Conservation (phyloP, 495 filamentous ascomycete genomes). For the Lentithecium fluviatile region DNA sequence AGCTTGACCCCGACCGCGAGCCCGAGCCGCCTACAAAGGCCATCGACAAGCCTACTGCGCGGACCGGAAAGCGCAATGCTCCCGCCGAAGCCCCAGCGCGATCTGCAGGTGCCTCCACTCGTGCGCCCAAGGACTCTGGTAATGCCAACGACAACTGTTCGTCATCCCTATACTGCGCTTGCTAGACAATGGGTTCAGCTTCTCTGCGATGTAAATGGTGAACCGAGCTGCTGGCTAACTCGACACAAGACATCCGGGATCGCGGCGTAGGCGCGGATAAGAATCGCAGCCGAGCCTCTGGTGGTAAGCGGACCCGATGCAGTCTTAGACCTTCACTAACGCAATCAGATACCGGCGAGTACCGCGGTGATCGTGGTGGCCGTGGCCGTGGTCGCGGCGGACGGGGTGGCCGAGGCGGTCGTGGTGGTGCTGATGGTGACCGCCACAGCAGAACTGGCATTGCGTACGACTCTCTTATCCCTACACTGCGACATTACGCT, state of each 20-base stretch:
- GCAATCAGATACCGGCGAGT: conserved; percentile 25
- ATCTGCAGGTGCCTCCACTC: conserved; percentile 39
- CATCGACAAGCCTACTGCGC: conserved; percentile 76
- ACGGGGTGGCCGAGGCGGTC: conserved; percentile 56
- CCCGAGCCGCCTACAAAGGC: conserved; percentile 78
- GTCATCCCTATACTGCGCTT: conserved; percentile 34
- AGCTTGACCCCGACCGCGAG: conserved; percentile 75
- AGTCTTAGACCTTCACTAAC: conserved; percentile 47
- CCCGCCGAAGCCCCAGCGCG: conserved; percentile 64
- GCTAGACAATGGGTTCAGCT: no score
- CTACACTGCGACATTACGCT: conserved; percentile 2
- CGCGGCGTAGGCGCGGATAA: conserved; percentile 74
- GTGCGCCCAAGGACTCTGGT: conserved; percentile 39
- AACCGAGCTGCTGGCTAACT: conserved; percentile 6
- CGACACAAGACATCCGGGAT: conserved; percentile 79
- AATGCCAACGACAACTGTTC: conserved; percentile 31
- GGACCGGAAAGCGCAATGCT: conserved; percentile 85
- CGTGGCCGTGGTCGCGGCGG: conserved; percentile 55
- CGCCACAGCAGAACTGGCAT: conserved; percentile 74
- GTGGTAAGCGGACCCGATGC: conserved; percentile 54
- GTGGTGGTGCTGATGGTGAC: conserved; percentile 54
- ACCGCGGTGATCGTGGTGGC: conserved; percentile 49
- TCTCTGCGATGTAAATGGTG: conserved; percentile 13
- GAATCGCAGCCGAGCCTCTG: conserved; percentile 80
- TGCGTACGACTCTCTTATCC: conserved; percentile 54